phyloP scores from a whole-genome alignment of 192 early-diverging fungal genomes.

The Podila epigama region DNA sequence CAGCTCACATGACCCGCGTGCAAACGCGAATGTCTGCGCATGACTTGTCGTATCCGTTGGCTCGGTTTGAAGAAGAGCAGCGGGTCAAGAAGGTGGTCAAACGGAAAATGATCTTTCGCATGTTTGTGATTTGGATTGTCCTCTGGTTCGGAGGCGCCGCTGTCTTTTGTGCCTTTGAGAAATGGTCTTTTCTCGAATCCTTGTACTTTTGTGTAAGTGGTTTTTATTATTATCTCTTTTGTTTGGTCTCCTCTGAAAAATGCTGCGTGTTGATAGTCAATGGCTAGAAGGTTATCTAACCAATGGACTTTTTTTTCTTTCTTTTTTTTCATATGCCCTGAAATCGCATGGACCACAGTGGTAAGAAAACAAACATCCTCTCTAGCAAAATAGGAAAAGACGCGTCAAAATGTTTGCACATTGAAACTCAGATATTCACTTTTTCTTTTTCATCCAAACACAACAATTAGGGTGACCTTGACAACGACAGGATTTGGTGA shows the following conservation, averaged over 20 bases:
- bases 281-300: no score
- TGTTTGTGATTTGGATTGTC: constrained; percentile 27
- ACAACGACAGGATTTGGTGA: constrained; percentile 47
- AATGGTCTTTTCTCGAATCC: constrained; percentile 34
- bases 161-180: constrained; percentile 39
- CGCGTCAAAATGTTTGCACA: no score
- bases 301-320: no score
- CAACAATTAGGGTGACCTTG: constrained; percentile 21
- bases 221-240: not conserved
- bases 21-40: constrained; percentile 35
- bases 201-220: constrained; percentile 44
- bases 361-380: no score
- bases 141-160: constrained; percentile 47
- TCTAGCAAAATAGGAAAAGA: no score
- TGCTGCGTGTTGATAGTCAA: no score
- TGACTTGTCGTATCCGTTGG: constrained; percentile 23
- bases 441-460: no score
- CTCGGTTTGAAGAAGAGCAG: constrained; percentile 30
- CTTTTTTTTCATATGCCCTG: not conserved
- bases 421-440: no score
- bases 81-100: constrained; percentile 25
- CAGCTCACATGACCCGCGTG: constrained; percentile 32
- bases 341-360: not conserved
- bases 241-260: no score
- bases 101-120: constrained; percentile 29